phyloP scores from a whole-genome alignment of 2,329 filamentous ascomycete genomes.

The Septoria linicola region DNA sequence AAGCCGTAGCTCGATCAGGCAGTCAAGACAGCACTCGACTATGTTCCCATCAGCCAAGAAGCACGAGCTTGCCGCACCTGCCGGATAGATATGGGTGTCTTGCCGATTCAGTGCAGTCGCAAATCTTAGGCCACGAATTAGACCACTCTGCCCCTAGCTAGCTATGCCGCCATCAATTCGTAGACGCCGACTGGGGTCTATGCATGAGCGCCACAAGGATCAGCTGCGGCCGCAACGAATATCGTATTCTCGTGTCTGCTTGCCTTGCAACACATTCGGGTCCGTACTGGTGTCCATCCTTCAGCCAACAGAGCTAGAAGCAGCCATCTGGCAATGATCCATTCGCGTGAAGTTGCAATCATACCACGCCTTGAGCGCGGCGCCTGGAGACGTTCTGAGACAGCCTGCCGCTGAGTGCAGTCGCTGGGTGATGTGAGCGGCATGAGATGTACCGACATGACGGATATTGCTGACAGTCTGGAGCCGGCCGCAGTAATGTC shows the following conservation, averaged over 20 bases:
- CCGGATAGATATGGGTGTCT: constrained; percentile 14
- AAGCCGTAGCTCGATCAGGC: neutral
- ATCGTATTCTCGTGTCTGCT: neutral
- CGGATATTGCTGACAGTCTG: too few relatives aligned
- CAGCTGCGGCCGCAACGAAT: neutral
- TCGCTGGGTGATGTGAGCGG: neutral
- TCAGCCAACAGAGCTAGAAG: neutral
- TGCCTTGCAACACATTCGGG: constrained; percentile 10
- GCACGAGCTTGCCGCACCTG: constrained; percentile 13
- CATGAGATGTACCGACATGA: too few relatives aligned
- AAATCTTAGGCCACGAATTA: neutral
- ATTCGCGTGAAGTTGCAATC: neutral
- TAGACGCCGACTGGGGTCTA: neutral
- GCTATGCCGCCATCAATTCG: neutral
- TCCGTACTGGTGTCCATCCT: neutral
- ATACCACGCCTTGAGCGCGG: neutral
- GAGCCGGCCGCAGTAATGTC: too few relatives aligned
- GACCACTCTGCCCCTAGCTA: neutral
- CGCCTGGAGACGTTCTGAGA: neutral
- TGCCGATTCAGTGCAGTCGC: constrained; percentile 1
- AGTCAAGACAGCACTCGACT: neutral
- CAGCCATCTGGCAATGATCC: neutral
- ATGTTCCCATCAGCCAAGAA: constrained; percentile 13
- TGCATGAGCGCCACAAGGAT: neutral
- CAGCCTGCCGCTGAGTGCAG: neutral